Conservation (phyloP, 208 protist species). For the Wallacemonas sp. region DNA sequence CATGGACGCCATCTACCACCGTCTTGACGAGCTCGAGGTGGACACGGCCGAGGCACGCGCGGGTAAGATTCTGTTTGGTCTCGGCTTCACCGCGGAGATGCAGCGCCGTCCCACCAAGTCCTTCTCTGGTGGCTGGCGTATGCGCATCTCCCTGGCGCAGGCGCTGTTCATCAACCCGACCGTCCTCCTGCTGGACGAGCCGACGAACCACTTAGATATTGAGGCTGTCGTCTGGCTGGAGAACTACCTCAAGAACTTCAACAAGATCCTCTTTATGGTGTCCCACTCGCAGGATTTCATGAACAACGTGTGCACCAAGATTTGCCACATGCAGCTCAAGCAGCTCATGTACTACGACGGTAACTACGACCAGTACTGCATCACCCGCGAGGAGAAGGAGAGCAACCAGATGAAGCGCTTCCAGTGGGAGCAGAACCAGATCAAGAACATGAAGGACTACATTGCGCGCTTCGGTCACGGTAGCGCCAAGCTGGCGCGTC, state of each 20-base stretch:
- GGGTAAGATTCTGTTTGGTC: constrained; percentile 94
- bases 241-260: constrained; percentile 94
- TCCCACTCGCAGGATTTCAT: constrained; percentile 98
- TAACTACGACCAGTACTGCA: constrained; percentile 97
- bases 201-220: constrained; percentile 97
- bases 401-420: constrained; percentile 97
- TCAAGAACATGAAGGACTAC: constrained; percentile 97
- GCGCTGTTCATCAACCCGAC: constrained; percentile 95
- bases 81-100: constrained; percentile 93
- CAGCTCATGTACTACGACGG: constrained; percentile 92
- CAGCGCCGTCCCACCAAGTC: constrained; percentile 72
- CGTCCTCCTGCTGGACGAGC: constrained; percentile 97
- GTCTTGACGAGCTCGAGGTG: constrained; percentile 93
- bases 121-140: constrained; percentile 97
- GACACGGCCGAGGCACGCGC: constrained; percentile 82
- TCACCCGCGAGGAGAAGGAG: constrained; percentile 92
- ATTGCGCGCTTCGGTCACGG: constrained; percentile 96
- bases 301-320: constrained; percentile 97
- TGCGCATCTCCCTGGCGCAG: constrained; percentile 96
- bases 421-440: constrained; percentile 96
- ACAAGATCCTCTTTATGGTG: constrained; percentile 94
- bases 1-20: constrained; percentile 91
- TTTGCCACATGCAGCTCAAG: constrained; percentile 91
- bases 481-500: constrained; percentile 93
- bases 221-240: constrained; percentile 97